A percentile compares a stretch with the other conserved stretches of the same genome.
phyloP scores from a whole-genome alignment of 2,329 filamentous ascomycete genomes.

The Fusarium agapanthi region DNA sequence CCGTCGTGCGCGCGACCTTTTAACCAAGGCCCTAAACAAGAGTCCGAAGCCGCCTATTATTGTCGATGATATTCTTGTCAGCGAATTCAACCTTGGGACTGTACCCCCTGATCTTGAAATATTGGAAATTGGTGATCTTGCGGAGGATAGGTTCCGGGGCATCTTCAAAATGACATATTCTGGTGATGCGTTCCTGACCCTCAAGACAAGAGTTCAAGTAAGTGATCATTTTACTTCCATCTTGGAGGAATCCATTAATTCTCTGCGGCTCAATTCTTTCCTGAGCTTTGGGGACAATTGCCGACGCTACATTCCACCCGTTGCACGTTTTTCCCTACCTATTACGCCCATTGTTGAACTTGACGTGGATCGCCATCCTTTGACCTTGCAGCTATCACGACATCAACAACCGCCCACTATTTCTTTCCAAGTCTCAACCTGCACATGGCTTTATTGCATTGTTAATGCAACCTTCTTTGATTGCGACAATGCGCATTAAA shows the following conservation, averaged over 20 bases:
- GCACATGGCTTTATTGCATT: slow-evolving; percentile 3
- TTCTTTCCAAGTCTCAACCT: background rate
- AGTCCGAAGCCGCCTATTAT: slow-evolving; percentile 98
- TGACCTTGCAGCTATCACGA: background rate
- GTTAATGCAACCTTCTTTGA: slow-evolving; percentile 17
- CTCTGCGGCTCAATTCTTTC: background rate
- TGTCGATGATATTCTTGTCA: slow-evolving; percentile 98
- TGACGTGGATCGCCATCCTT: slow-evolving; percentile 1
- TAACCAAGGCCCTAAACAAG: slow-evolving; percentile 96
- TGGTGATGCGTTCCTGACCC: slow-evolving; percentile 92
- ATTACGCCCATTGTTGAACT: background rate
- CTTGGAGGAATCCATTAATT: background rate
- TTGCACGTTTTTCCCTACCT: background rate
- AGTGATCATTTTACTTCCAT: slow-evolving; percentile 43
- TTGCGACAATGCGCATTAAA: slow-evolving; percentile 25
- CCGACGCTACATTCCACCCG: background rate
- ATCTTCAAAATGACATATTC: slow-evolving; percentile 99
- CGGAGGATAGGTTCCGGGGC: slow-evolving; percentile 94
- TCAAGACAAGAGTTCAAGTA: slow-evolving; percentile 95
- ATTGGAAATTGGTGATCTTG: slow-evolving; percentile 95
- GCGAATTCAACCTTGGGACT: slow-evolving; percentile 94
- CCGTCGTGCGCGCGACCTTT: slow-evolving; percentile 88
- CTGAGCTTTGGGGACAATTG: background rate
- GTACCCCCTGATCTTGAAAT: slow-evolving; percentile 96
- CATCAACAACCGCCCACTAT: slow-evolving; percentile 4